Base-by-base conservation (phyloP, 495 filamentous ascomycete species). In the Aspergillus wentii region DNA sequence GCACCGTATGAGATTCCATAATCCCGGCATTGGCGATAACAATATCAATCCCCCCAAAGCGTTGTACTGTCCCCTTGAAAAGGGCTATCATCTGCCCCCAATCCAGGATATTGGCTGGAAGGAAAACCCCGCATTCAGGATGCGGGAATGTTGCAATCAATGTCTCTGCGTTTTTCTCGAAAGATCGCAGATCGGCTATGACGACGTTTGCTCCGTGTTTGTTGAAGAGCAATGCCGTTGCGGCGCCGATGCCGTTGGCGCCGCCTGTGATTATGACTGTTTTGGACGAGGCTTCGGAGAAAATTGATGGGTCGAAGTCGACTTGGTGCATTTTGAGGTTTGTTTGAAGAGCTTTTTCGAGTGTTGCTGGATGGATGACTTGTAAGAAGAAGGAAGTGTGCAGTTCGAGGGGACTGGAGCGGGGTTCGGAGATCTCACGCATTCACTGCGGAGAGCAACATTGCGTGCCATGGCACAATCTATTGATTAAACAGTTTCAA, bases 1-100 rank as follows among this genome's bases (percentile, higher is more conserved):
- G 17, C 0, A 55, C 39, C 1, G 35, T 14, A 1, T 17, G 14
- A 6, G 51, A 49, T 19, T 75, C 68, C 52, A 74, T 69, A 34
- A 85, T 75, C 19, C 82, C 84, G 4, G 84, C 83, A 50, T 81
- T 85, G 32, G 80, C 79, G 36, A 86, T 72, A 0, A 86, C 76
- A 18, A 68, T 67, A 52, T 86, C 75, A 40, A 87, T 65, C 1
- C 61, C 50, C 7, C 71, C 68, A 23, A 75, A 79, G 14, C 61
- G 54, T 25, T 56, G 33, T n/a, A 67, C 53, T n/a, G 75, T 70
- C 29, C 47, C 37, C 10, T 69, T 66, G 63, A 86, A 88, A 35
- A 82, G 69, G 16, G 68, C 45, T 3, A 22, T 49, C 42, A 62
- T 41, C 18, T 62, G 30, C 1, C 30, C 29, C 54, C 53, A 62